Percentiles rank a stretch among this genome's conserved stretches.
These are phyloP conservation scores for Durio zibethinus DNA, from an alignment of 345 rosid genomes.

Conservation along the genomic window DNA sequence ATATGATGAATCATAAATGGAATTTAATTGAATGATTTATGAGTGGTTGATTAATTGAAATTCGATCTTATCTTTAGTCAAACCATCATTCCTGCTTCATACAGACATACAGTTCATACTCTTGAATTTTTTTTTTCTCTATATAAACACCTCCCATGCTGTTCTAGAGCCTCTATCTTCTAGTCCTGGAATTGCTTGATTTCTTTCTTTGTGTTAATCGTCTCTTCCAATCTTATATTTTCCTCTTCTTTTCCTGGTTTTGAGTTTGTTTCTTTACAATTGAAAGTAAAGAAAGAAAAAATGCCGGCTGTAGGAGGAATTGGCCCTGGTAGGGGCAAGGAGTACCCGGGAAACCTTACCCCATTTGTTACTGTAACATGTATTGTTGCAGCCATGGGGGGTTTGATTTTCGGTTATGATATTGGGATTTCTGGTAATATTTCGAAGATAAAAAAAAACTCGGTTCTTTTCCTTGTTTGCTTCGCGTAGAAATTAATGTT, in stretches of 20 bases:
- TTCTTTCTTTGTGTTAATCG: not conserved
- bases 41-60: too few species aligned
- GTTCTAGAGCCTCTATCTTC: slow-evolving; percentile 15
- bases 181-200: not conserved
- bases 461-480: slow-evolving; percentile 20
- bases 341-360: slow-evolving; percentile 86
- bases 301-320: slow-evolving; percentile 62
- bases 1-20: too few species aligned
- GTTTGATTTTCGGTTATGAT: slow-evolving; percentile 94
- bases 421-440: slow-evolving; percentile 83
- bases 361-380: slow-evolving; percentile 71
- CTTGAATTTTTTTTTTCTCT: not conserved
- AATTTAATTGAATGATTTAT: too few species aligned
- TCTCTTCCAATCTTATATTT: not conserved
- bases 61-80: too few species aligned
- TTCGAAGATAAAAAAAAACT: not conserved
- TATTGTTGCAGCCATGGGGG: slow-evolving; percentile 95
- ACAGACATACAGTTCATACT: too few species aligned
- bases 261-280: not conserved
- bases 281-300: slow-evolving; percentile 5
- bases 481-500: not conserved
- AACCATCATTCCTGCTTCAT: too few species aligned
- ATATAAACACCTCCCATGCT: slow-evolving; percentile 23
- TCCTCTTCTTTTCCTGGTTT: not conserved
- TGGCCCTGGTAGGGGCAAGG: slow-evolving; percentile 41